phyloP scores from a whole-genome alignment of 306 rosid genomes.

The Luffa aegyptiaca region DNA sequence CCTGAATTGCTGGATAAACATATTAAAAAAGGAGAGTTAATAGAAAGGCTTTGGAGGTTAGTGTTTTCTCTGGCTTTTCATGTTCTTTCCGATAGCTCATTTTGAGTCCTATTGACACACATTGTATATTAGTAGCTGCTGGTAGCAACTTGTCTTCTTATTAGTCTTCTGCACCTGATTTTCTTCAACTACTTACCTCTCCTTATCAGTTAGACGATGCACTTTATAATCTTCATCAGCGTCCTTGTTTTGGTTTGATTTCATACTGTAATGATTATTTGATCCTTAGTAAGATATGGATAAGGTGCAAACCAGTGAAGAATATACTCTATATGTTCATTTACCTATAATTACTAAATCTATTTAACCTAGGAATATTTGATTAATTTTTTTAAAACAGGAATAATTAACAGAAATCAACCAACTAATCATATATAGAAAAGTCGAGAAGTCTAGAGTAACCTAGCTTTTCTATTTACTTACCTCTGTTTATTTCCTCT shows the following conservation, averaged over 20 bases:
- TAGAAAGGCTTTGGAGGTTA: slow-evolving; percentile 79
- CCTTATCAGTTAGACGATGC: not conserved
- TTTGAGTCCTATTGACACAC: not conserved
- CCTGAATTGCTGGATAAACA: slow-evolving; percentile 76
- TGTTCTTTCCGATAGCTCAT: not conserved
- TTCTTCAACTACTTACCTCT: not conserved
- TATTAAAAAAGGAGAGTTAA: slow-evolving; percentile 68
- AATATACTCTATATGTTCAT: not conserved
- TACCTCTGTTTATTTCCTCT: not conserved
- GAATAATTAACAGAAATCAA: not conserved
- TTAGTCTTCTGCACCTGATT: not conserved
- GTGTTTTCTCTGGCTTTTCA: slow-evolving; percentile 8
- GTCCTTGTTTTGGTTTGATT: not conserved
- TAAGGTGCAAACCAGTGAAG: not conserved
- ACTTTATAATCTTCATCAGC: not conserved
- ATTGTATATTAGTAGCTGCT: not conserved
- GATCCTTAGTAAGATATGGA: not conserved
- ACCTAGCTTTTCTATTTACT: not conserved
- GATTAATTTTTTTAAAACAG: not conserved
- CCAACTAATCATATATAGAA: not conserved
- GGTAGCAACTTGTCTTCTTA: not conserved
- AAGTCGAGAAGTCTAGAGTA: not conserved
- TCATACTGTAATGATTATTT: not conserved
- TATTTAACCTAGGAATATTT: not conserved
- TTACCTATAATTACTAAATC: not conserved